phyloP scores from a whole-genome alignment of 73 alveolate genomes.

The Stentor roeselii region DNA sequence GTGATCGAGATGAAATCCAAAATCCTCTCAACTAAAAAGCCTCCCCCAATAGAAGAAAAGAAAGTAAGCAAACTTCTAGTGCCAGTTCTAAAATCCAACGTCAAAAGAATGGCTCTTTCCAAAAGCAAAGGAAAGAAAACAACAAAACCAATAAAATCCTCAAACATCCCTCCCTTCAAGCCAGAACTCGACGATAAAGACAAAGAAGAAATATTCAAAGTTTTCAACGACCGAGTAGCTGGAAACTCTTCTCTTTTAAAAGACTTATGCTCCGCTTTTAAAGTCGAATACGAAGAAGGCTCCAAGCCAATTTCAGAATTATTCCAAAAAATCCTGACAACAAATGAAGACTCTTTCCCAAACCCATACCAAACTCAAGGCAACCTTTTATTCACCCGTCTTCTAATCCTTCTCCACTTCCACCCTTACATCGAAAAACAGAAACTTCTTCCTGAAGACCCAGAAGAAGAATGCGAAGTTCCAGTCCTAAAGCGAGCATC shows the following conservation, averaged over 20 bases:
- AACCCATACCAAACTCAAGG: not conserved
- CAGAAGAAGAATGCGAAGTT: not conserved
- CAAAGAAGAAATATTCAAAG: not conserved
- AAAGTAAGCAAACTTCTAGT: not conserved
- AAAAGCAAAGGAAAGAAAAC: not conserved
- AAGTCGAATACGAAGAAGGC: not conserved
- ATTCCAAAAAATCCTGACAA: not conserved
- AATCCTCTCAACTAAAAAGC: constrained; percentile 4
- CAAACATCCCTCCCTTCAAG: not conserved
- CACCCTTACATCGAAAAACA: not conserved
- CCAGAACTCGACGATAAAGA: constrained; percentile 20
- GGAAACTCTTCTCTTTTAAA: not conserved
- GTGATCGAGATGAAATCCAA: constrained; percentile 27
- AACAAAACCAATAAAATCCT: not conserved
- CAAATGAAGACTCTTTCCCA: constrained; percentile 13
- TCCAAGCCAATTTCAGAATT: not conserved
- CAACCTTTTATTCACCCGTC: not conserved
- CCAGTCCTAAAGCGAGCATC: constrained; percentile 5
- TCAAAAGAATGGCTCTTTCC: constrained; percentile 12
- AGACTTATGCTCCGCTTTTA: not conserved
- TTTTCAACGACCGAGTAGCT: not conserved
- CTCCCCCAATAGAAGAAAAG: constrained; percentile 34
- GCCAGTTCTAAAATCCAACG: not conserved
- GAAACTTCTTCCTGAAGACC: not conserved
- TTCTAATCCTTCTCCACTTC: constrained; percentile 15